A percentile compares a stretch with the other conserved stretches of the same genome.
Conservation (phyloP, 139 green algal species). For the Yamagishiella unicocca region DNA sequence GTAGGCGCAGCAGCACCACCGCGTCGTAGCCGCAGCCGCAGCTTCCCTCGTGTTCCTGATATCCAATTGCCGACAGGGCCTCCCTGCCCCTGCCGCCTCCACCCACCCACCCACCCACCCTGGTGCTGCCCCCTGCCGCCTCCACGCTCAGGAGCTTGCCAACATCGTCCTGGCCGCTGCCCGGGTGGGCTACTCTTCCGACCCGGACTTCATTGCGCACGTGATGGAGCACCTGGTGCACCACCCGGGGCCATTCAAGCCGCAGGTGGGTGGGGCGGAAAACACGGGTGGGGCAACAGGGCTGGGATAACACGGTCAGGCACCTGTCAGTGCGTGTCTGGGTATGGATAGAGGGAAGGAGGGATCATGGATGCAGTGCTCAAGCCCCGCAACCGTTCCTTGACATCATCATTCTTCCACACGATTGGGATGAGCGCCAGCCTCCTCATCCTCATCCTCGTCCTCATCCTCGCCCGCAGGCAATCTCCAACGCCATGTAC, state of each 20-base stretch:
- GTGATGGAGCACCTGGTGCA: not conserved
- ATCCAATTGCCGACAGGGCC: not conserved
- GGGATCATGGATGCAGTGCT: not conserved
- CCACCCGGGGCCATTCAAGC: constrained; percentile 40
- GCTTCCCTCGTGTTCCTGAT: not conserved
- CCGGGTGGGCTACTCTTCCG: not conserved
- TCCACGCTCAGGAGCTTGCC: not conserved
- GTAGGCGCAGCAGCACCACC: not conserved
- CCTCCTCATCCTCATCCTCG: not conserved
- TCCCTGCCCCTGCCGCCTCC: not conserved
- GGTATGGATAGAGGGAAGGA: not conserved
- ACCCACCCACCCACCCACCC: not conserved
- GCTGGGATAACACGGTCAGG: not conserved
- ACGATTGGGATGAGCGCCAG: not conserved
- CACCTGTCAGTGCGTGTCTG: not conserved
- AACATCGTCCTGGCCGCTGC: constrained; percentile 19
- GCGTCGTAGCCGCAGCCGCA: not conserved
- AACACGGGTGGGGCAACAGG: not conserved
- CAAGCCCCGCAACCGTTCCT: not conserved
- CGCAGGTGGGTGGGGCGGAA: not conserved
- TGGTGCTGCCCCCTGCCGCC: not conserved
- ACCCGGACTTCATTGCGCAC: not conserved
- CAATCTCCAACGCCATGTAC: constrained; percentile 25
- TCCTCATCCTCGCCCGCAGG: not conserved
- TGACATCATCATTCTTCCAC: not conserved